A percentile compares a stretch with the other conserved stretches of the same genome.
Evolutionary conservation across 164 flowering plant species (phyloP).

Genomic region (Berberis thunbergii): DNA sequence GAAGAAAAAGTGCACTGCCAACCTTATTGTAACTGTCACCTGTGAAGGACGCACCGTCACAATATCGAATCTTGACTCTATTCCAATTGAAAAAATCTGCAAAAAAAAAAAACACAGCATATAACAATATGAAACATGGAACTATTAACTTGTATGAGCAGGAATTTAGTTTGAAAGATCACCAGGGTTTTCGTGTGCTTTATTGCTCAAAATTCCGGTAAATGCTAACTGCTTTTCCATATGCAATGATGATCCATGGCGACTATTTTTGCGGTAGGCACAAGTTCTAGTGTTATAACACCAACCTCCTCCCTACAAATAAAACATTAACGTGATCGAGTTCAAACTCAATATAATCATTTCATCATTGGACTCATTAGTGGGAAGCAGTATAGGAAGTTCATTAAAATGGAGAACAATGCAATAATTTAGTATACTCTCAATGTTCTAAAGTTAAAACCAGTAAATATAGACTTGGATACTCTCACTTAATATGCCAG

Average conservation of each 20-base stretch:
- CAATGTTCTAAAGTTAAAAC: too few species aligned
- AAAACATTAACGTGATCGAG: background rate
- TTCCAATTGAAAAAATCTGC: slow-evolving; percentile 98
- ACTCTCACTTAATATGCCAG: too few species aligned
- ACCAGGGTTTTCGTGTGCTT: slow-evolving; percentile 89
- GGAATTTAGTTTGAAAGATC: slow-evolving; percentile 1
- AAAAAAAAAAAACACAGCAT: slow-evolving; percentile 1
- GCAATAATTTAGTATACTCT: too few species aligned
- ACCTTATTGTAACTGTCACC: slow-evolving; percentile 81
- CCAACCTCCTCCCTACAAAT: slow-evolving; percentile 91
- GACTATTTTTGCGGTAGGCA: slow-evolving; percentile 66
- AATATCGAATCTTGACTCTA: slow-evolving; percentile 80
- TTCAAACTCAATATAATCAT: background rate
- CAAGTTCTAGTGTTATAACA: slow-evolving; percentile 58
- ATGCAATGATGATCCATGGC: slow-evolving; percentile 71
- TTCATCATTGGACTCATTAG: too few species aligned
- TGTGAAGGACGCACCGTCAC: slow-evolving; percentile 91
- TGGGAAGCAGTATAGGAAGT: too few species aligned
- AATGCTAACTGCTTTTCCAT: slow-evolving; percentile 71
- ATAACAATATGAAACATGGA: background rate
- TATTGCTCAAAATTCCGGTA: slow-evolving; percentile 87
- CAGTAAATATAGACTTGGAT: too few species aligned
- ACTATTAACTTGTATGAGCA: background rate
- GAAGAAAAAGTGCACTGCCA: slow-evolving; percentile 3
- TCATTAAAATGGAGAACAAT: too few species aligned